phyloP scores from a whole-genome alignment of 1,284 basidiomycete genomes.

The Agaricales sp. region DNA sequence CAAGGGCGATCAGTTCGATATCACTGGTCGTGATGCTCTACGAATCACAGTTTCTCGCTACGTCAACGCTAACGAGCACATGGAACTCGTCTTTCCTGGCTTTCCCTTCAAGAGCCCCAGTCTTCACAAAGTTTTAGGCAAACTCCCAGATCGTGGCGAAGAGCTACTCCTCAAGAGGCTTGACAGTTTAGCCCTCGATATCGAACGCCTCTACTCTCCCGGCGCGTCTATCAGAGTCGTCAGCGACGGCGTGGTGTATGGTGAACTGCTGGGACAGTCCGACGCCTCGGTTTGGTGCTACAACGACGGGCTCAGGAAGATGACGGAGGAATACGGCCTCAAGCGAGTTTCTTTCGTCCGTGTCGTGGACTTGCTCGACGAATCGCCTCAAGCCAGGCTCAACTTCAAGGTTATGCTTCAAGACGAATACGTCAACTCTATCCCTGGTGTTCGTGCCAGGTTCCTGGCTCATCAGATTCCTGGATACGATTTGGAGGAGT shows the following conservation, averaged over 20 bases:
- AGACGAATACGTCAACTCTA: not conserved
- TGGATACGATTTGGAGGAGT: not conserved
- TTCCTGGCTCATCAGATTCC: not conserved
- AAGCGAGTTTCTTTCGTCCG: not conserved
- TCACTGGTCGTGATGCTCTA: not conserved
- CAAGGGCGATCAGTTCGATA: not conserved
- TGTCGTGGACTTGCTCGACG: not conserved
- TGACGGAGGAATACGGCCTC: not conserved
- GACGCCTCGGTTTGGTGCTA: not conserved
- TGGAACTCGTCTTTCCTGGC: slow-evolving; percentile 2
- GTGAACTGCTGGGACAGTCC: not conserved
- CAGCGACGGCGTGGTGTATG: slow-evolving; percentile 3
- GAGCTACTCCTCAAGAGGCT: slow-evolving; percentile 1
- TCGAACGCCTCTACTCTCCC: not conserved
- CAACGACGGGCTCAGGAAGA: not conserved
- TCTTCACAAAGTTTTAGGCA: not conserved
- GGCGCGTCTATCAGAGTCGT: not conserved
- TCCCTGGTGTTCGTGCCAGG: not conserved
- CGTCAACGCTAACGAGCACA: not conserved
- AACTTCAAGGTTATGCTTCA: not conserved
- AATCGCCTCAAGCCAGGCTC: not conserved
- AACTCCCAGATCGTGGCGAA: not conserved
- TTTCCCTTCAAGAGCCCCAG: slow-evolving; percentile 2
- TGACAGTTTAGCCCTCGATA: not conserved
- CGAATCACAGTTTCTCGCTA: not conserved